Conservation (phyloP, 495 filamentous ascomycete species). For the Clohesyomyces aquaticus region DNA sequence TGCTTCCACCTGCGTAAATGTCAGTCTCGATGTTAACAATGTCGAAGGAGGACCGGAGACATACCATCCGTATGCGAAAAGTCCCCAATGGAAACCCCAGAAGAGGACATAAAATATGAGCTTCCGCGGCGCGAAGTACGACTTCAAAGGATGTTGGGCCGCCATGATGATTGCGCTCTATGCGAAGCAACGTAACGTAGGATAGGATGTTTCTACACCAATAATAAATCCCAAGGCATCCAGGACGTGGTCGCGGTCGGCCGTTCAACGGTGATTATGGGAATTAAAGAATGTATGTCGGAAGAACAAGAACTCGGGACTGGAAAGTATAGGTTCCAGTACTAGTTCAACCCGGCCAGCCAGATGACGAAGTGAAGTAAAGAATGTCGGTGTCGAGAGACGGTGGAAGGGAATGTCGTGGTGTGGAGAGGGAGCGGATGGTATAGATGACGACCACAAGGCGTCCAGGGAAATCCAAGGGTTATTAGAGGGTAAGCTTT, state of each 20-base stretch:
- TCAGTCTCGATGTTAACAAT: conserved; percentile 33
- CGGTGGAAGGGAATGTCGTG: conserved; percentile 24
- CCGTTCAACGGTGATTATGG: conserved; percentile 38
- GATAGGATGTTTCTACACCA: neutral
- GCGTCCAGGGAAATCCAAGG: conserved; percentile 25
- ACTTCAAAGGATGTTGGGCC: neutral
- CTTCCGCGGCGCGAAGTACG: conserved; percentile 40
- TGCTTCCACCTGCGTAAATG: conserved; percentile 71
- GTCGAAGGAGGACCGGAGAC: neutral
- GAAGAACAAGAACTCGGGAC: conserved; percentile 32
- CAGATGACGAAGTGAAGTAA: conserved; percentile 43
- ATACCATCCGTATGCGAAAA: conserved; percentile 91
- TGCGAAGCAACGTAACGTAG: conserved; percentile 3
- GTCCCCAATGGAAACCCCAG: conserved; percentile 76
- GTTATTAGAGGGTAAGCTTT: conserved; percentile 38
- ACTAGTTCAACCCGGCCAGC: conserved; percentile 42
- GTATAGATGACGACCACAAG: conserved; percentile 31
- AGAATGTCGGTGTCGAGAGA: conserved; percentile 38
- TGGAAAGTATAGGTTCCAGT: conserved; percentile 35
- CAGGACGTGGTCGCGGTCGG: conserved; percentile 5
- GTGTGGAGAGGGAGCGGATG: conserved; percentile 24
- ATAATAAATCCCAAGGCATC: conserved; percentile 20
- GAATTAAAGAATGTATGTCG: conserved; percentile 37
- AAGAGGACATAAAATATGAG: conserved; percentile 79
- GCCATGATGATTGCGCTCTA: conserved; percentile 22